These are phyloP conservation scores for Oidiodendron maius DNA, from an alignment of 495 filamentous ascomycete species.

Conservation along the genomic window DNA sequence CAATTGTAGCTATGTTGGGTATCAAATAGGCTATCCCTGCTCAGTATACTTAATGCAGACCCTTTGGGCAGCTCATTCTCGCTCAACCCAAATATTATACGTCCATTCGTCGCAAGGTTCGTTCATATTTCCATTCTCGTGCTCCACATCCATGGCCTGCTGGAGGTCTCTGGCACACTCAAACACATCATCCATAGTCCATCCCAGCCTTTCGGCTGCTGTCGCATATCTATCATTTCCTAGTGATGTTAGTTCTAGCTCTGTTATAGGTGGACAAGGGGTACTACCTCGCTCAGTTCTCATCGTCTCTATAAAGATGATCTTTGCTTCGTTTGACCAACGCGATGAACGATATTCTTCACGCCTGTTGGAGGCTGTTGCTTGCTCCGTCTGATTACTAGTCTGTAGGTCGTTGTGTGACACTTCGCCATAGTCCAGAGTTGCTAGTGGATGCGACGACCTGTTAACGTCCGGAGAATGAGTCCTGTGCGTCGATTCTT, in stretches of 20 bases:
- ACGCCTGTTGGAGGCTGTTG: background rate
- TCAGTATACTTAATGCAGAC: too few species aligned
- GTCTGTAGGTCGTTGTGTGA: too few species aligned
- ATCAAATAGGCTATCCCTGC: too few species aligned
- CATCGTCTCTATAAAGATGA: slow-evolving; percentile 2
- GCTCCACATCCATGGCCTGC: slow-evolving; percentile 8
- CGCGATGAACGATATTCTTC: too few species aligned
- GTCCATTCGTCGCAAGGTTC: slow-evolving; percentile 12
- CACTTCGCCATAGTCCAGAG: too few species aligned
- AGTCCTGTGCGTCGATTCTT: background rate
- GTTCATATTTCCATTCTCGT: slow-evolving; percentile 10
- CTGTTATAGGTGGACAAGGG: background rate
- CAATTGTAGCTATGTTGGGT: too few species aligned
- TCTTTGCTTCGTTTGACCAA: slow-evolving; percentile 1
- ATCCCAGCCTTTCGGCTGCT: background rate
- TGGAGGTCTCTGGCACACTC: slow-evolving; percentile 13
- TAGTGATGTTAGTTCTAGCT: background rate
- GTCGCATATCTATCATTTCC: slow-evolving; percentile 9
- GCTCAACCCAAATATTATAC: slow-evolving; percentile 12
- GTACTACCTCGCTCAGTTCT: background rate
- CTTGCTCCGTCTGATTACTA: too few species aligned
- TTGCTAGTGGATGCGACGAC: too few species aligned
- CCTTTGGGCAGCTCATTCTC: too few species aligned
- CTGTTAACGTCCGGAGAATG: too few species aligned
- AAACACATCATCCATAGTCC: slow-evolving; percentile 18